Base-by-base conservation (phyloP, 768 basidiomycete genomes). In the Suillus alpinus region DNA sequence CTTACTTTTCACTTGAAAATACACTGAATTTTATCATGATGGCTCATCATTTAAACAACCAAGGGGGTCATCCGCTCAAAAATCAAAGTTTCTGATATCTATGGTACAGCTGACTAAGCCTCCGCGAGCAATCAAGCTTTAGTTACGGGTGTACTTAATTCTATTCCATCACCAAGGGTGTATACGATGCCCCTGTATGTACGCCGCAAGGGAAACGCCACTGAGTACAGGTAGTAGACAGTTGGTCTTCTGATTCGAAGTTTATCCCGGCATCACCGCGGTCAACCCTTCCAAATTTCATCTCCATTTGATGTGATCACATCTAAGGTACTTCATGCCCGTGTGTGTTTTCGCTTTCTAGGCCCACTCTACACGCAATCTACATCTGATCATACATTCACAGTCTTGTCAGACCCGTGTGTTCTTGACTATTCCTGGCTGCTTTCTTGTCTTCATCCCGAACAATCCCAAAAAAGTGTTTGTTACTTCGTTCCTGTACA, bases 111-210 rank as follows among this genome's bases (percentile, higher is more conserved):
- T 55, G 26, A 55, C 37, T 55, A 39, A 55, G 16, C 53, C 53
- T 55, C 53, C 53, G 53, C 53, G 53, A 55, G 53, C 53, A 55
- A 39, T 55, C 53, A 55, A 55, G 16, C 53, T 46, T 26, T n/a
- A n/a, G n/a, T n/a, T n/a, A n/a, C n/a, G n/a, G n/a, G n/a, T n/a
- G n/a, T n/a, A n/a, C n/a, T n/a, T n/a, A n/a, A n/a, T n/a, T n/a
- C n/a, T n/a, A n/a, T n/a, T n/a, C n/a, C n/a, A n/a, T n/a, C n/a
- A n/a, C n/a, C n/a, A n/a, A n/a, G n/a, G n/a, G n/a, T n/a, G n/a
- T n/a, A n/a, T n/a, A n/a, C n/a, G n/a, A n/a, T n/a, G n/a, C n/a
- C n/a, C n/a, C n/a, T n/a, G n/a, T n/a, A n/a, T n/a, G n/a, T n/a
- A n/a, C n/a, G n/a, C n/a, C n/a, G n/a, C n/a, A n/a, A n/a, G n/a